Conservation (phyloP, 805 yeast species). For the Jamesozyma gamospora region DNA sequence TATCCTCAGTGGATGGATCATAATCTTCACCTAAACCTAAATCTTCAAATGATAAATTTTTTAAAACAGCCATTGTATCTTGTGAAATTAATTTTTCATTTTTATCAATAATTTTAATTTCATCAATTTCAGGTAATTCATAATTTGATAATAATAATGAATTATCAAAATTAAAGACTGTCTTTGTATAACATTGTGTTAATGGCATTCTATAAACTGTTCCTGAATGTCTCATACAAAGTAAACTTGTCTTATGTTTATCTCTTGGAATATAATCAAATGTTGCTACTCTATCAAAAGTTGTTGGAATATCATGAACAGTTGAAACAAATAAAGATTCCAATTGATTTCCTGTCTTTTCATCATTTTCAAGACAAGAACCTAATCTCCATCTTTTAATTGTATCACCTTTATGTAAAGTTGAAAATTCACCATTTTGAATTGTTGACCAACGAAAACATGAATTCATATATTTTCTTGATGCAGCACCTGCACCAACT, state of each 20-base stretch:
- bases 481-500: constrained; percentile 44
- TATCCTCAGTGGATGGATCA: not conserved
- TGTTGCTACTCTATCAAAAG: constrained; percentile 71
- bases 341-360: constrained; percentile 17
- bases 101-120: constrained; percentile 16
- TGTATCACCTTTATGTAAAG: constrained; percentile 66
- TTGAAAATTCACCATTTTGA: constrained; percentile 63
- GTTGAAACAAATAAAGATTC: constrained; percentile 65
- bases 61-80: constrained; percentile 14
- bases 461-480: constrained; percentile 49
- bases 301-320: constrained; percentile 66
- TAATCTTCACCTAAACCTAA: constrained; percentile 23
- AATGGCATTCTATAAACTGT: constrained; percentile 74
- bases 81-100: constrained; percentile 11
- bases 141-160: constrained; percentile 48
- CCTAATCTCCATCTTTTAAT: constrained; percentile 78
- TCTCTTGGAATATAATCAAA: constrained; percentile 68
- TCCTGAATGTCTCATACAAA: constrained; percentile 89
- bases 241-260: constrained; percentile 50
- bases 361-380: constrained; percentile 32
- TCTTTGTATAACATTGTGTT: constrained; percentile 50
- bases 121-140: constrained; percentile 23
- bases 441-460: constrained; percentile 62
- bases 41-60: constrained; percentile 26
- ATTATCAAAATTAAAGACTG: constrained; percentile 59